phyloP scores from a whole-genome alignment of 1,284 basidiomycete species.

The Vanrija sp. region DNA sequence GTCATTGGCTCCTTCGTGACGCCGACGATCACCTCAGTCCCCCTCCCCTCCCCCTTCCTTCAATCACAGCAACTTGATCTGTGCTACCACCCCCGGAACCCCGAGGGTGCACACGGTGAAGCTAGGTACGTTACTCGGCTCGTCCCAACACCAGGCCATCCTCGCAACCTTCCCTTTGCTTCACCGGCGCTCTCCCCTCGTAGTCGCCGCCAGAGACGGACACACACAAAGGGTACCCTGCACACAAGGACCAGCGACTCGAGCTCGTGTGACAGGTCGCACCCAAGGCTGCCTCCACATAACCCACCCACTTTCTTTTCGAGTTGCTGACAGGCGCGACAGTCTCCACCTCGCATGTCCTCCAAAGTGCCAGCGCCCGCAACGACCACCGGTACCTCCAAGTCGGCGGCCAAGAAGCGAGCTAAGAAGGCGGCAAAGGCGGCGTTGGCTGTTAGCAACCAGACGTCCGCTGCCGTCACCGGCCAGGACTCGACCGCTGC shows the following conservation, averaged over 20 bases:
- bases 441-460: conserved; percentile 9
- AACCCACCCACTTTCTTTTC: neutral
- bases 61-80: conserved; percentile 3
- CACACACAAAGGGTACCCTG: neutral
- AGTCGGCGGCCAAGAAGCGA: conserved; percentile 47
- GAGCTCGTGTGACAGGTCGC: too few relatives aligned
- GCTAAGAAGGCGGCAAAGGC: conserved; percentile 45
- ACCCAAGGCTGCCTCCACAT: too few relatives aligned
- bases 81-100: conserved; percentile 14
- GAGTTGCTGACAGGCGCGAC: neutral
- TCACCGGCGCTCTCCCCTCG: neutral
- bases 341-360: conserved; percentile 33
- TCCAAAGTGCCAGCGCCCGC: conserved; percentile 27
- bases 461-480: neutral
- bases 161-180: neutral
- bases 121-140: conserved; percentile 14
- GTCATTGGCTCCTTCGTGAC: neutral
- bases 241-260: too few relatives aligned
- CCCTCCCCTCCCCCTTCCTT: neutral
- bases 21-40: neutral
- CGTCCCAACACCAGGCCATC: neutral
- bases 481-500: conserved; percentile 3
- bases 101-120: conserved; percentile 25
- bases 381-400: conserved; percentile 36
- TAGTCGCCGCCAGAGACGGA: neutral